These are phyloP conservation scores for Lipomyces yamadae DNA, from an alignment of 805 yeast species.

Conservation along the genomic window DNA sequence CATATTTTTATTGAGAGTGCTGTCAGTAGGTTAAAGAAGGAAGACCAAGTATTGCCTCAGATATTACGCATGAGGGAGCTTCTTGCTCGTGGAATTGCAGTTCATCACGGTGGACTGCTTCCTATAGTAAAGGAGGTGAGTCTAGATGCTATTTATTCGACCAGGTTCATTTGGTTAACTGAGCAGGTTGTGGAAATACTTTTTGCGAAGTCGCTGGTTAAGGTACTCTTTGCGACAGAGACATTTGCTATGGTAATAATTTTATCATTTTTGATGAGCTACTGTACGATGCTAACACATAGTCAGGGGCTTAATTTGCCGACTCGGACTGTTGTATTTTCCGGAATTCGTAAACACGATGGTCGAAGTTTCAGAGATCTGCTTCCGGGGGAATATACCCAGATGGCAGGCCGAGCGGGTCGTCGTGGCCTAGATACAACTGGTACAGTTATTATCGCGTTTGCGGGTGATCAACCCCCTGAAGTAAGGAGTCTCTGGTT, in stretches of 20 bases:
- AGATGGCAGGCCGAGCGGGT: constrained; percentile 99
- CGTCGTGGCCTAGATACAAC: constrained; percentile 92
- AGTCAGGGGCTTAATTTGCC: constrained; percentile 82
- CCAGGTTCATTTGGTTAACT: neutral
- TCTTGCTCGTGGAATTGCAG: constrained; percentile 89
- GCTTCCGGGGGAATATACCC: constrained; percentile 96
- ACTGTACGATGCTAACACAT: neutral
- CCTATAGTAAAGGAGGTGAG: constrained; percentile 82
- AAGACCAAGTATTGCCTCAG: constrained; percentile 93
- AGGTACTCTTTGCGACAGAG: constrained; percentile 94
- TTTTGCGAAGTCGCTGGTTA: constrained; percentile 83
- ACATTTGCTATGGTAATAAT: constrained; percentile 82
- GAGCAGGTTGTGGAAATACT: constrained; percentile 75
- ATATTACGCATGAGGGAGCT: constrained; percentile 80
- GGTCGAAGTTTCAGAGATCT: constrained; percentile 81
- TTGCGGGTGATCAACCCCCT: constrained; percentile 49
- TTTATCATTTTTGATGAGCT: neutral
- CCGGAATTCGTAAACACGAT: constrained; percentile 85
- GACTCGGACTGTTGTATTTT: constrained; percentile 92
- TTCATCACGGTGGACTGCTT: constrained; percentile 91
- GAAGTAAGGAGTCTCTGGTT: constrained; percentile 8
- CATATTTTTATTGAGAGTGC: constrained; percentile 93
- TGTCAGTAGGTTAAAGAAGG: constrained; percentile 81
- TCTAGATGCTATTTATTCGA: neutral
- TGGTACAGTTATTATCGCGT: constrained; percentile 94